Conservation (phyloP, 2,329 filamentous ascomycete species). For the Lachnellula hyalina region DNA sequence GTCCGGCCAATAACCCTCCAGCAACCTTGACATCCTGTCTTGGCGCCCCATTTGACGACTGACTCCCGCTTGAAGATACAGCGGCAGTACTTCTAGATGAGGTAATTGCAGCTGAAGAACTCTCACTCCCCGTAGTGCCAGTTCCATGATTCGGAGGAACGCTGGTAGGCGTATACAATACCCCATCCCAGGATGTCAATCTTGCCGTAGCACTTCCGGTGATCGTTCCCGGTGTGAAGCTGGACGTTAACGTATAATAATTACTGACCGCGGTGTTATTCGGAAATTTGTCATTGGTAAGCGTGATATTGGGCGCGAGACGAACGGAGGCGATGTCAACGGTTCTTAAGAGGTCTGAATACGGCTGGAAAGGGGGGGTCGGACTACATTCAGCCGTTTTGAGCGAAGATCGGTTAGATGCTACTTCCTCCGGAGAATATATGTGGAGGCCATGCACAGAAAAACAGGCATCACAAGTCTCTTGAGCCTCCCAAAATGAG, state of each 20-base stretch:
- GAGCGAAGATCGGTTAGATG: conserved; percentile 28
- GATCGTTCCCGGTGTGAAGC: conserved; percentile 37
- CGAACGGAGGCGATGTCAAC: conserved; percentile 28
- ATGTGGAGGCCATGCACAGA: conserved; percentile 35
- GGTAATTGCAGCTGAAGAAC: not conserved
- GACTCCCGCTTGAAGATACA: not conserved
- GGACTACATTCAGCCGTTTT: conserved; percentile 32
- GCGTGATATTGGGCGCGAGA: not conserved
- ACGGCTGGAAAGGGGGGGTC: conserved; percentile 34
- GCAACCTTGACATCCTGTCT: not conserved
- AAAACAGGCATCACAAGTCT: conserved; percentile 37
- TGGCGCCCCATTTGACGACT: not conserved
- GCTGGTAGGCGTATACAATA: conserved; percentile 1
- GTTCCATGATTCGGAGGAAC: not conserved
- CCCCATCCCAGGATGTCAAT: conserved; percentile 3
- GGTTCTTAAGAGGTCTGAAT: conserved; percentile 30
- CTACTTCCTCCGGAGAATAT: conserved; percentile 31
- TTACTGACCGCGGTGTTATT: conserved; percentile 36
- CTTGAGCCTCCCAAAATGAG: conserved; percentile 37
- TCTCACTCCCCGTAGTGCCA: not conserved
- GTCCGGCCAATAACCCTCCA: not conserved
- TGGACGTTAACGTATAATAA: conserved; percentile 36
- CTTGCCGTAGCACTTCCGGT: conserved; percentile 36
- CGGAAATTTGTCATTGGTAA: conserved; percentile 29
- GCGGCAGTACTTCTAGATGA: not conserved